Percentiles rank a stretch among this genome's conserved stretches.
Conservation (phyloP, 805 yeast genomes). For the Candida sakaeoensis region DNA sequence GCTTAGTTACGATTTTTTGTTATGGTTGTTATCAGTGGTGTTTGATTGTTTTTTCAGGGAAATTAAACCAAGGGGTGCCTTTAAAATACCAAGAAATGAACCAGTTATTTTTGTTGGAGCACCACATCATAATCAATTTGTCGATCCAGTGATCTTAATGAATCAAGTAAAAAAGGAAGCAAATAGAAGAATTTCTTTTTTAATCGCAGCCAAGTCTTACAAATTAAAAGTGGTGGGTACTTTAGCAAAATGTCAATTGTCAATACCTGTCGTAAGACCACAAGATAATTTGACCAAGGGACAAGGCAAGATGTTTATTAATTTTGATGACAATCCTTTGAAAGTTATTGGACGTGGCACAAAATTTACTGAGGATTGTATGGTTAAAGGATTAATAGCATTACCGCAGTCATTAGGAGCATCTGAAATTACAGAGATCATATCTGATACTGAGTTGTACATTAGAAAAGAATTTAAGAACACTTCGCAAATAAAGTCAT, state of each 20-base stretch:
- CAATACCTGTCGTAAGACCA: slow-evolving; percentile 90
- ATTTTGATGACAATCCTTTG: slow-evolving; percentile 49
- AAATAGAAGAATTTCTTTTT: slow-evolving; percentile 68
- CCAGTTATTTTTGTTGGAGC: slow-evolving; percentile 93
- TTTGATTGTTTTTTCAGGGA: slow-evolving; percentile 79
- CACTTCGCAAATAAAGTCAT: slow-evolving; percentile 37
- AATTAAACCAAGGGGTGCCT: slow-evolving; percentile 84
- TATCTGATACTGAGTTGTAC: slow-evolving; percentile 66
- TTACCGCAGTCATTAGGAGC: slow-evolving; percentile 78
- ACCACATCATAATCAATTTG: slow-evolving; percentile 96
- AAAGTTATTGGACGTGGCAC: slow-evolving; percentile 65
- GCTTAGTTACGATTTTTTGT: slow-evolving; percentile 30
- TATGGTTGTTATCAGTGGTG: slow-evolving; percentile 35
- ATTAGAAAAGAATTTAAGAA: slow-evolving; percentile 69
- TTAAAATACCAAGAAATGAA: slow-evolving; percentile 62
- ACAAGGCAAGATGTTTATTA: slow-evolving; percentile 61
- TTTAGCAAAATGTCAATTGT: slow-evolving; percentile 67
- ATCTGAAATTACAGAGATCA: slow-evolving; percentile 61
- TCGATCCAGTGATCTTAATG: slow-evolving; percentile 77
- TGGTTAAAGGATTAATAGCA: slow-evolving; percentile 64
- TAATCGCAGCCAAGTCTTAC: slow-evolving; percentile 82
- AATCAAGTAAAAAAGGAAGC: slow-evolving; percentile 69
- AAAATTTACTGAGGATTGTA: slow-evolving; percentile 58
- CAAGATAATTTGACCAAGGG: slow-evolving; percentile 76
- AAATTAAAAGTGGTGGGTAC: slow-evolving; percentile 65